Evolutionary conservation across 1,284 basidiomycete genomes (phyloP).

Genomic region (Papiliotrema flavescens): DNA sequence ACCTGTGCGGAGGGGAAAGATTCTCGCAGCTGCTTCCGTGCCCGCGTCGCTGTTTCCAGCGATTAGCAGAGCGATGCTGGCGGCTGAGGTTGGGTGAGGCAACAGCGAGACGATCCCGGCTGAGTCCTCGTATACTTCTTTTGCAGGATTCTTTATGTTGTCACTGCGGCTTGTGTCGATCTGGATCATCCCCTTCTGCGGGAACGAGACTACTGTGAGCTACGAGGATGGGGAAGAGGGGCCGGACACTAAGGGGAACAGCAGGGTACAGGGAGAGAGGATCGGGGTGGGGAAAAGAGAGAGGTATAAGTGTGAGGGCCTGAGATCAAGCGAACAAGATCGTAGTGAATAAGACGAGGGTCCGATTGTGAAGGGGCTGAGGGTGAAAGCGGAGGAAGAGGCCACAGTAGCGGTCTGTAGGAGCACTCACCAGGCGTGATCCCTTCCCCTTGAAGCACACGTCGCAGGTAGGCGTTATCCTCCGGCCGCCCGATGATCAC

Average conservation of each 20-base stretch:
- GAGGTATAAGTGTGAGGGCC: no score
- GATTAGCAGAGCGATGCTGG: slow-evolving; percentile 57
- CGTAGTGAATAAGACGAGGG: no score
- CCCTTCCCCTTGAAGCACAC: slow-evolving; percentile 25
- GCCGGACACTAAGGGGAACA: no score
- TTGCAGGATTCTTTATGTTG: not conserved
- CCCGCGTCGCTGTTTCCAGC: slow-evolving; percentile 58
- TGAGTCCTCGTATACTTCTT: slow-evolving; percentile 31
- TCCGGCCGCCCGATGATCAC: slow-evolving; percentile 51
- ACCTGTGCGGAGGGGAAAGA: slow-evolving; percentile 79
- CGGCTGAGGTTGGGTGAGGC: slow-evolving; percentile 57
- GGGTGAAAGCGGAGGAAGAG: no score
- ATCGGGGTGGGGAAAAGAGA: no score
- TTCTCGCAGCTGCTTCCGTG: slow-evolving; percentile 61
- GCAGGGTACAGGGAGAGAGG: no score
- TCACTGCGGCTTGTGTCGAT: slow-evolving; percentile 12
- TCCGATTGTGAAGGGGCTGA: no score
- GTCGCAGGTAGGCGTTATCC: slow-evolving; percentile 34
- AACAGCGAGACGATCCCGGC: slow-evolving; percentile 64
- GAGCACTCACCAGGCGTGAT: slow-evolving; percentile 29
- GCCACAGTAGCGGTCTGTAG: no score
- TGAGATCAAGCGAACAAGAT: no score
- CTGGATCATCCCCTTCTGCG: slow-evolving; percentile 25
- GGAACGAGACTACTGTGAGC: slow-evolving; percentile 38
- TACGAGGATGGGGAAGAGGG: no score